Evolutionary conservation across 257 asterid genomes (phyloP), one percentile per base, ranked within the genome.

Genomic region (Jacaranda copaia): DNA sequence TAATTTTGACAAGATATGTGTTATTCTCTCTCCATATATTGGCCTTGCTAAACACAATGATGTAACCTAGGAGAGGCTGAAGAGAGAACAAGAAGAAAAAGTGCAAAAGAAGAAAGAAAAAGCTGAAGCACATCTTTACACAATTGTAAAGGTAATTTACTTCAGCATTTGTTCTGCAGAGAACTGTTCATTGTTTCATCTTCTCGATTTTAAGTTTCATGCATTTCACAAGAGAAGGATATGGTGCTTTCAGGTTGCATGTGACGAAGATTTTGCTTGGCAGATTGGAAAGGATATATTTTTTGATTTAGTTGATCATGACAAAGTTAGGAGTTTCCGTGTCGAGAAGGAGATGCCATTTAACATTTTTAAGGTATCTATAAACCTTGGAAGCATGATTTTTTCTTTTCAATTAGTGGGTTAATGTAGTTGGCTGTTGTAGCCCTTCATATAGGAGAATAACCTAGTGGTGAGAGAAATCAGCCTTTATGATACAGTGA

Each of bases 271-370:
- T 80, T 77, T 88, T 69, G 65, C 39, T 64, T 66, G 74, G 68
- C 89, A 88, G 83, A 87, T 87, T 70, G 91, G 91, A 69, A 83
- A 64, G 32, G 76, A 77, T 70, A 71, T 84, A 61, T 84, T 72
- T 70, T 86, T 85, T 82, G 92, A 88, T 77, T 85, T 88, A 63
- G 90, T 88, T 55, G 90, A 85, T 82, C 82, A 85, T 78, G 90
- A 84, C 51, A 84, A 85, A 80, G 86, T 88, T 51, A 79, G 78
- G 81, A 78, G 82, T 80, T 84, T 85, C 55, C 88, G 87, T 58
- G 81, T 88, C 72, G 86, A 81, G 78, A 88, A 83, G 75, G 80
- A 69, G 65, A 82, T 74, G 83, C 83, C 82, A 66, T 85, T 88
- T 76, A 82, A 79, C 16, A 51, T 65, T 68, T 82, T 88, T 43